phyloP scores from a whole-genome alignment of 129 eudicot species.

The Saussurea involucrata region DNA sequence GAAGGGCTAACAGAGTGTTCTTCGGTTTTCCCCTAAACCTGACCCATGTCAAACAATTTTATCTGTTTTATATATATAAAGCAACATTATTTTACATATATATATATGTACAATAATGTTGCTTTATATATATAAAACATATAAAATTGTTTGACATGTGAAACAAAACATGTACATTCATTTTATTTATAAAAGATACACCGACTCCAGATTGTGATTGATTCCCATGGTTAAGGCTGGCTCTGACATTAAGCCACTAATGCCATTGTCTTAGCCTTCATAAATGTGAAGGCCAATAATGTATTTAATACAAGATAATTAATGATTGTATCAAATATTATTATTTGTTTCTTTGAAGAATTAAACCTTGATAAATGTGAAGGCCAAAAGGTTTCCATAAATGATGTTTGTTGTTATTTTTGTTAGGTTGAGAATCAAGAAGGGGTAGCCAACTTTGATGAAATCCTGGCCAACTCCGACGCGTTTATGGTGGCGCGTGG shows the following conservation, averaged over 20 bases:
- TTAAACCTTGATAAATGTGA: background rate
- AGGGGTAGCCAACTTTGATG: constrained; percentile 82
- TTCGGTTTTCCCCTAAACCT: no score
- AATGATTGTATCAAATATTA: background rate
- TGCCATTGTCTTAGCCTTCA: background rate
- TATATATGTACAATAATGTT: no score
- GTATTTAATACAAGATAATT: no score
- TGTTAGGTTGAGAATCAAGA: constrained; percentile 75
- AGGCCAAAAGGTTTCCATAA: background rate
- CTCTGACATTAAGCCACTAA: background rate
- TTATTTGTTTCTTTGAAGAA: background rate
- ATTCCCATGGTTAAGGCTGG: background rate
- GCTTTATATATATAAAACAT: no score
- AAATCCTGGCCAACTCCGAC: constrained; percentile 64
- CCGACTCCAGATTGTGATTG: background rate
- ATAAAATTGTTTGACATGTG: background rate
- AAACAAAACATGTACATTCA: background rate
- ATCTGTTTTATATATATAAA: no score
- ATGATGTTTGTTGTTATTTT: background rate
- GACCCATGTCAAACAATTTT: no score
- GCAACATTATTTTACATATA: no score
- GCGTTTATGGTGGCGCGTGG: constrained; percentile 84
- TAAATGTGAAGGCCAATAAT: background rate
- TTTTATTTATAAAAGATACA: background rate
- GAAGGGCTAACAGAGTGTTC: no score